Conservation (phyloP, 192 early-diverging fungal species). For the Coemansia nantahalensis region DNA sequence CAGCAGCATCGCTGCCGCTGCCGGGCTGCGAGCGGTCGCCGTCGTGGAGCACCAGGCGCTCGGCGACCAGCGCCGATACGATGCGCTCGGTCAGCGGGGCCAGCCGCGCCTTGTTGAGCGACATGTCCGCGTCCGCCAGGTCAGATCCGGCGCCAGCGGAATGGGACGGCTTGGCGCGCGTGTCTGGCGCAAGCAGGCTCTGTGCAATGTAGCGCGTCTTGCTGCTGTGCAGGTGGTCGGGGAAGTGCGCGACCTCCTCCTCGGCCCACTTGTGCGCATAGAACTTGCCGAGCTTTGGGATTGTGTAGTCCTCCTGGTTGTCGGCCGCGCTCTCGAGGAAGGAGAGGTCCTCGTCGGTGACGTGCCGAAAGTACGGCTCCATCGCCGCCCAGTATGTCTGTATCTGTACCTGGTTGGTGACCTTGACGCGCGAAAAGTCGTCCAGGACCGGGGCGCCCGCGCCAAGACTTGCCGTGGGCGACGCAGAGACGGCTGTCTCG, state of each 20-base stretch:
- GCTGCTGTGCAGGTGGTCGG: constrained; percentile 42
- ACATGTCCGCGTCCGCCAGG: constrained; percentile 54
- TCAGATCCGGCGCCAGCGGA: constrained; percentile 3
- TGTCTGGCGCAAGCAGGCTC: constrained; percentile 13
- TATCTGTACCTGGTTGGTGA: constrained; percentile 83
- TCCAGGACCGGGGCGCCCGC: constrained; percentile 52
- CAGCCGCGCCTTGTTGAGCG: constrained; percentile 61
- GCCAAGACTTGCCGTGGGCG: constrained; percentile 40
- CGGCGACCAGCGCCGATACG: constrained; percentile 63
- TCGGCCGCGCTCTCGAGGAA: constrained; percentile 62
- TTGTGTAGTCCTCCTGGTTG: constrained; percentile 66
- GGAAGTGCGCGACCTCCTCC: constrained; percentile 62
- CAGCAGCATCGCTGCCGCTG: neutral
- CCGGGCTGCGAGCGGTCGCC: too few relatives aligned
- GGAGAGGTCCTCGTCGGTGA: constrained; percentile 77
- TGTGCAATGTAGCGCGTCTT: constrained; percentile 32
- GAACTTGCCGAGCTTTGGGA: constrained; percentile 77
- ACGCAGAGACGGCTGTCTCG: constrained; percentile 3
- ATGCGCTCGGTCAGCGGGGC: constrained; percentile 81
- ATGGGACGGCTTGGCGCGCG: constrained; percentile 2
- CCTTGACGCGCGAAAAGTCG: constrained; percentile 65
- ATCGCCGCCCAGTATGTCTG: constrained; percentile 75
- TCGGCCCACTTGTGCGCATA: constrained; percentile 70
- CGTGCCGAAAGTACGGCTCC: constrained; percentile 80
- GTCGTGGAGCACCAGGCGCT: constrained; percentile 54